phyloP scores from a whole-genome alignment of 192 early-diverging fungal species.

The Jimgerdemannia lactiflua region DNA sequence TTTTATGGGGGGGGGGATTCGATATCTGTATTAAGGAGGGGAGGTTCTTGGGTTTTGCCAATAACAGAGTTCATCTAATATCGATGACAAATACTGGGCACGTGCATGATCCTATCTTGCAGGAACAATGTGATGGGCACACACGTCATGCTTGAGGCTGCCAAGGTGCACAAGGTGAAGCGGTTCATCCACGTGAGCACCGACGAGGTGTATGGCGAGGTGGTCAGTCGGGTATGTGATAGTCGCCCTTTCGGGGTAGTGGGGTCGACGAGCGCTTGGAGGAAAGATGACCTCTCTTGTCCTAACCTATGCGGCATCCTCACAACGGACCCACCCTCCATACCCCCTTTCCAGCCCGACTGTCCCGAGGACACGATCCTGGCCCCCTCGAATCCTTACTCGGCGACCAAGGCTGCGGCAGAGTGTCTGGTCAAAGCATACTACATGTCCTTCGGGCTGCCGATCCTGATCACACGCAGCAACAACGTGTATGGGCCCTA shows the following conservation, averaged over 20 bases:
- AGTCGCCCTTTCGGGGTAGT: too few species aligned
- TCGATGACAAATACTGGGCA: too few species aligned
- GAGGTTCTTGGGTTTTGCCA: too few species aligned
- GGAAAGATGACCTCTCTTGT: too few species aligned
- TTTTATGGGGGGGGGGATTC: too few species aligned
- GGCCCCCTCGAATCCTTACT: conserved; percentile 76
- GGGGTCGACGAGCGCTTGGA: too few species aligned
- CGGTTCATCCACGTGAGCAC: conserved; percentile 78
- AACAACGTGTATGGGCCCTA: conserved; percentile 83
- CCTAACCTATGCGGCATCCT: too few species aligned
- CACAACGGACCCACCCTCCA: too few species aligned
- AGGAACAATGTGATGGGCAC: conserved; percentile 79
- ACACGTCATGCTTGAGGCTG: conserved; percentile 75
- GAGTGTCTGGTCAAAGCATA: conserved; percentile 76
- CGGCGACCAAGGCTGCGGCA: conserved; percentile 85
- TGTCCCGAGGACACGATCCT: conserved; percentile 60
- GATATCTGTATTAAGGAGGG: too few species aligned
- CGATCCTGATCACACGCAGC: conserved; percentile 74
- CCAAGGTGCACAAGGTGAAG: conserved; percentile 45
- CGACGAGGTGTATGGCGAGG: conserved; percentile 84
- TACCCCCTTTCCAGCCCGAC: conserved; percentile 43
- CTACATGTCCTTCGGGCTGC: conserved; percentile 71
- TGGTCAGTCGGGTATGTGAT: conserved; percentile 42
- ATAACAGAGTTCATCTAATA: too few species aligned
- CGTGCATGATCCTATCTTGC: not conserved